Evolutionary conservation across 139 green algal species (phyloP), one percentile per base, ranked within the genome.

Genomic region (Protoeuglena noctilucae): DNA sequence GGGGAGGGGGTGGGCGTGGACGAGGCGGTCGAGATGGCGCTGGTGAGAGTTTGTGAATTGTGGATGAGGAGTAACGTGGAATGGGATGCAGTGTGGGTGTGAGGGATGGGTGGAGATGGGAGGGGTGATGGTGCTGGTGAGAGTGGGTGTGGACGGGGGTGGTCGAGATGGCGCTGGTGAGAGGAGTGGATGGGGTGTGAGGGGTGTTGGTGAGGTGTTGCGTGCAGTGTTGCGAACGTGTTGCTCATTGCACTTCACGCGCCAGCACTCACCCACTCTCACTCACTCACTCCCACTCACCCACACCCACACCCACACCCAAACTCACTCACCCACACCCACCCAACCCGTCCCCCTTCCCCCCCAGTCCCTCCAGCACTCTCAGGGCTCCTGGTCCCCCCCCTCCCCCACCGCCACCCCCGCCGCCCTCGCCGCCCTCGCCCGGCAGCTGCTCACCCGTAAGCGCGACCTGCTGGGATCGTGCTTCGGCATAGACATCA

Each of bases 391-490:
- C 6, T 21, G 6, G 21, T 51, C 19, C 21, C 19, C 6, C 12
- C 19, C 19, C 6, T 25, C 21, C 12, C 21, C 12, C 12, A 9
- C 21, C 12, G 12, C 12, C 12, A 9, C 6, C 45, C 6, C 21
- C 21, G 19, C 6, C 45, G 19, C 19, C 45, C 12, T 23, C 19
- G 45, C 16, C 19, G 12, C 21, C 5, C 6, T 89, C 56, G 71
- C 77, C 30, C 29, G 43, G 24, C 51, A 71, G 29, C 54, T 88
- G 57, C 56, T 86, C 19, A 14, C 47, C 24, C 61, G 76, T 66
- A 85, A 89, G 52, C 56, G 63, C 3, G 66, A 70, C 16, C 64
- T 85, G 63, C 76, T 95, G 57, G 27, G 43, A 3, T 72, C 83
- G 27, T 76, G 84, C 41, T 69, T 88, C 1, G 65, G 63, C 45